Evolutionary conservation across 176 grass and related monocot species (phyloP).

Genomic region (Stipa capillata): DNA sequence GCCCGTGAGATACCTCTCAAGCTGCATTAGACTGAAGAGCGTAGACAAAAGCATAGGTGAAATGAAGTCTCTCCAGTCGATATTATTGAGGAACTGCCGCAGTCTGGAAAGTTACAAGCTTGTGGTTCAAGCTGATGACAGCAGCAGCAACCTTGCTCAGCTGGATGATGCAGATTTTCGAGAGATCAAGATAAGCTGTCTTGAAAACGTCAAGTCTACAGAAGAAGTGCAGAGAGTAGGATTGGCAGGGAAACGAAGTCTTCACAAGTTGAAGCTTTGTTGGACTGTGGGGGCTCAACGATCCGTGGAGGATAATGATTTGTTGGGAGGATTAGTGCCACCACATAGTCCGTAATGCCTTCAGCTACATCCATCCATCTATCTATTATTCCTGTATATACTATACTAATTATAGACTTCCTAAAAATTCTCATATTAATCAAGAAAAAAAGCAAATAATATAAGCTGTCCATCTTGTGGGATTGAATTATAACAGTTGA

Average conservation of each 20-base stretch:
- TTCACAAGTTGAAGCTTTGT: neutral
- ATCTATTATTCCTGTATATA: too few species aligned
- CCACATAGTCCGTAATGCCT: neutral
- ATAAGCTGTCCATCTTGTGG: too few species aligned
- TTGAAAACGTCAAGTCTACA: neutral
- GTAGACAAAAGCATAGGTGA: neutral
- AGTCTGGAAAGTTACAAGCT: neutral
- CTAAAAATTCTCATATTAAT: too few species aligned
- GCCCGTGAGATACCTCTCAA: neutral
- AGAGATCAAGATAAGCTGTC: neutral
- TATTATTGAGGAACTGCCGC: neutral
- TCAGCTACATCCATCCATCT: too few species aligned
- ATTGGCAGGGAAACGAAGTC: fast-evolving
- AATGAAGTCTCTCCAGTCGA: neutral
- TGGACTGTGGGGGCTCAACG: neutral
- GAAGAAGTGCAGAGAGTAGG: neutral
- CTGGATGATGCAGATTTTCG: neutral
- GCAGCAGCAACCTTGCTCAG: neutral
- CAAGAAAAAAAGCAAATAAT: too few species aligned
- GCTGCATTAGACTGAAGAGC: neutral
- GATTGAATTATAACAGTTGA: too few species aligned
- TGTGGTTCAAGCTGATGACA: neutral
- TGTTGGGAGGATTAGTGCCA: neutral
- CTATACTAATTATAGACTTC: too few species aligned
- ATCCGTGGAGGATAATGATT: neutral